Evolutionary conservation across 306 rosid species (phyloP).

Genomic region (Psophocarpus tetragonolobus): DNA sequence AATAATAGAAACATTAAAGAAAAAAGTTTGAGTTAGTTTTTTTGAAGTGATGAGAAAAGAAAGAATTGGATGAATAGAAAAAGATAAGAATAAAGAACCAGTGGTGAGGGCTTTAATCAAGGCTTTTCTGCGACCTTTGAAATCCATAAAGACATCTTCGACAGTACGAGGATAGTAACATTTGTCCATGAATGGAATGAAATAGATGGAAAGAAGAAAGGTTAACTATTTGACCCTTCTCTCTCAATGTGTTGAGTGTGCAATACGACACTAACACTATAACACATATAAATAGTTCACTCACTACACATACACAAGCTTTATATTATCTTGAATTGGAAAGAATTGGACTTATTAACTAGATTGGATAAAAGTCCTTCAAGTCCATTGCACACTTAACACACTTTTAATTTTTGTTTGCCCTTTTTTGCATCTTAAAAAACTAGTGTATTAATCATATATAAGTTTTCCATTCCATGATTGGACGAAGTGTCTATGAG

Average conservation of each 20-base stretch:
- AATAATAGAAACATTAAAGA: not conserved
- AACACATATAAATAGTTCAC: not conserved
- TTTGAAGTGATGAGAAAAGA: not conserved
- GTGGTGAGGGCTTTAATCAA: constrained; percentile 56
- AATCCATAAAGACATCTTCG: constrained; percentile 53
- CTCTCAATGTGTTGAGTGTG: not conserved
- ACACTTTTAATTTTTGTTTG: no score
- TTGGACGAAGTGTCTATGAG: no score
- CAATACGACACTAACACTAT: not conserved
- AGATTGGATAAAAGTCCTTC: constrained; percentile 35
- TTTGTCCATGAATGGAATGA: constrained; percentile 33
- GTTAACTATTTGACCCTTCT: constrained; percentile 17
- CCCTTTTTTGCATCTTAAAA: not conserved
- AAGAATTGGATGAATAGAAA: not conserved
- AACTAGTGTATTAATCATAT: no score
- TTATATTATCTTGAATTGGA: constrained; percentile 31
- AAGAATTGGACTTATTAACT: constrained; percentile 14
- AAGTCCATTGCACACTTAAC: constrained; percentile 24
- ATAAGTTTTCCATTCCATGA: no score
- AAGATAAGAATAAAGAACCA: constrained; percentile 31
- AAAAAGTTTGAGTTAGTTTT: not conserved
- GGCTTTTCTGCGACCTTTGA: constrained; percentile 52
- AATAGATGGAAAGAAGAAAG: constrained; percentile 26
- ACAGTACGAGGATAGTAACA: constrained; percentile 54
- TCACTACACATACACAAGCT: not conserved